phyloP scores from a whole-genome alignment of 352 stramenopile species.

The Pythium phragmitis region DNA sequence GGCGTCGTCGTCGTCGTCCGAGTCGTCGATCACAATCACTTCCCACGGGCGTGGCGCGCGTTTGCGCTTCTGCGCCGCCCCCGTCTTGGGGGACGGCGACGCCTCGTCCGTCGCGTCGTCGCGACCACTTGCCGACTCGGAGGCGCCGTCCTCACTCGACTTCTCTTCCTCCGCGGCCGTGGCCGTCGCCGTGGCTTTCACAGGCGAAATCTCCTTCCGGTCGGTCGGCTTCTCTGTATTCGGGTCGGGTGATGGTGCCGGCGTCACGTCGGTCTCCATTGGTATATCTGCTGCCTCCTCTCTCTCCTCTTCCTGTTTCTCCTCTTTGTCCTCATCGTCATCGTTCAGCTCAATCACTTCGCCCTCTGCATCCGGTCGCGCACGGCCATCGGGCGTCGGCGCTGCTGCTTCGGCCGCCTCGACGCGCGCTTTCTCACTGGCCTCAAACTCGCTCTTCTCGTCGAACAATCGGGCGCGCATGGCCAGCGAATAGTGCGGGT shows the following conservation, averaged over 20 bases:
- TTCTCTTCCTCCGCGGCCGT: neutral
- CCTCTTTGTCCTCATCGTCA: constrained; percentile 10
- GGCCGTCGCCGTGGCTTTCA: neutral
- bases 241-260: neutral
- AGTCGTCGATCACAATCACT: constrained; percentile 82
- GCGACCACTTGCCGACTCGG: neutral
- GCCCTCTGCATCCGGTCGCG: neutral
- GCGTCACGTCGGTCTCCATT: neutral
- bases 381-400: neutral
- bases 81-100: neutral
- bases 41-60: constrained; percentile 49
- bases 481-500: constrained; percentile 18
- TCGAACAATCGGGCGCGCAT: neutral
- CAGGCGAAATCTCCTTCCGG: neutral
- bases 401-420: neutral
- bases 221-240: neutral
- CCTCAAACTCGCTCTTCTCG: constrained; percentile 3
- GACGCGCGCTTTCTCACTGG: neutral
- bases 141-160: neutral
- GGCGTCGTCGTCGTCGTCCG: constrained; percentile 34
- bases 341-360: constrained; percentile 23
- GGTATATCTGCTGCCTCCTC: neutral
- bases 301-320: neutral
- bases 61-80: constrained; percentile 27
- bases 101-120: neutral